These are phyloP conservation scores for Raphidocelis subcapitata DNA, from an alignment of 139 green algal species.

Conservation along the genomic window DNA sequence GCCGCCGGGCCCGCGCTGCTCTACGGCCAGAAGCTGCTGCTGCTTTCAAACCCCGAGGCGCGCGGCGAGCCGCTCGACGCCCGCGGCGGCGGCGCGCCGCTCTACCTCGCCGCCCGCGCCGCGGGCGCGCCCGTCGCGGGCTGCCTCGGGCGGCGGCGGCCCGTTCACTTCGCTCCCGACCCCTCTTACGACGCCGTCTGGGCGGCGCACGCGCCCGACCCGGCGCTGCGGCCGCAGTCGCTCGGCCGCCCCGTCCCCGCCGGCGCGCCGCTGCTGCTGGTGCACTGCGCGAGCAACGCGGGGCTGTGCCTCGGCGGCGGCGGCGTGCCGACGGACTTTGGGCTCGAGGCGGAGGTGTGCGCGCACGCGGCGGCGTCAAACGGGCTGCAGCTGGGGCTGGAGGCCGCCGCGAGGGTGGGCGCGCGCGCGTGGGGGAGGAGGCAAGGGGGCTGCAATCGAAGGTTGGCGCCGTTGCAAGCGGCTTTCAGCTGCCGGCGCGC, in stretches of 20 bases:
- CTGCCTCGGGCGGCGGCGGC: slow-evolving; percentile 50
- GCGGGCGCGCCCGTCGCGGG: slow-evolving; percentile 35
- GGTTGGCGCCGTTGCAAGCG: too few species aligned
- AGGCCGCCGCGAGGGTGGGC: slow-evolving; percentile 16
- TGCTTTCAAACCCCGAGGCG: slow-evolving; percentile 31
- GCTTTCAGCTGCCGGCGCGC: too few species aligned
- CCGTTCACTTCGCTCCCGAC: slow-evolving; percentile 43
- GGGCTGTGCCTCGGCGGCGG: slow-evolving; percentile 21
- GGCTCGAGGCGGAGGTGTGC: slow-evolving; percentile 32
- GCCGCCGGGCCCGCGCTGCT: slow-evolving; percentile 47
- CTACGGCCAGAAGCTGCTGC: slow-evolving; percentile 53
- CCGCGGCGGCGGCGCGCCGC: slow-evolving; percentile 31
- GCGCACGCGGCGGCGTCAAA: not conserved
- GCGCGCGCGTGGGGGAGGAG: too few species aligned
- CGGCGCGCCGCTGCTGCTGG: slow-evolving; percentile 30
- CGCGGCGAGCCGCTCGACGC: slow-evolving; percentile 27
- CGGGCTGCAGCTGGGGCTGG: slow-evolving; percentile 16
- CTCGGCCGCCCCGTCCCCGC: slow-evolving; percentile 6
- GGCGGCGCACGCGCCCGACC: slow-evolving; percentile 10
- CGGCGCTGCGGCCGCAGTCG: not conserved
- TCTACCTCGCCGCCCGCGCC: slow-evolving; percentile 52
- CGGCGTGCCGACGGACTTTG: slow-evolving; percentile 26
- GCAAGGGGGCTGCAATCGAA: too few species aligned
- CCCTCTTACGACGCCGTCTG: not conserved
- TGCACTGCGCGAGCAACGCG: slow-evolving; percentile 38